These are phyloP conservation scores for Blastocystis hominis DNA, from an alignment of 352 stramenopile genomes.

Conservation along the genomic window DNA sequence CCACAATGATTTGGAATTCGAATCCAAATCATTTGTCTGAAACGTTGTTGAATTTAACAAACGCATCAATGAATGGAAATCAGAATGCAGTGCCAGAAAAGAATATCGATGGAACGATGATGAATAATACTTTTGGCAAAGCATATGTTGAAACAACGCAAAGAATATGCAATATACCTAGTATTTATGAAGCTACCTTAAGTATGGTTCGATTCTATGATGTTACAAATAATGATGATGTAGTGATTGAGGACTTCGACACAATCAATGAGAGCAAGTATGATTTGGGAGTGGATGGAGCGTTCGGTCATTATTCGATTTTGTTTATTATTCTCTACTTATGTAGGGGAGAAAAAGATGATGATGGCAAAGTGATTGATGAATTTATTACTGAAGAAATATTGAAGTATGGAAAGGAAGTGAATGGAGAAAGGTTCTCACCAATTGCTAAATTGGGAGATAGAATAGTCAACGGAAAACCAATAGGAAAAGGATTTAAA, in stretches of 20 bases:
- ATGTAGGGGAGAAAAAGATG: no score
- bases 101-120: not conserved
- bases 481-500: constrained; percentile 28
- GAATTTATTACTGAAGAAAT: not conserved
- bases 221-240: not conserved
- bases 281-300: no score
- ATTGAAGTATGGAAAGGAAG: not conserved
- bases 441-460: not conserved
- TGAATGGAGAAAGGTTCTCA: not conserved
- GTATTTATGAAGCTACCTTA: not conserved
- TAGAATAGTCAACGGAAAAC: not conserved
- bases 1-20: not conserved
- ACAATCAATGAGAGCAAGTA: no score
- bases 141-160: not conserved
- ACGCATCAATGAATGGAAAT: not conserved
- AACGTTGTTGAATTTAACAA: not conserved
- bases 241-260: no score
- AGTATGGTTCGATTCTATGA: not conserved
- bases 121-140: not conserved
- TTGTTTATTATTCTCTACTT: no score
- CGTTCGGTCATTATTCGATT: no score
- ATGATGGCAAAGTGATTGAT: not conserved
- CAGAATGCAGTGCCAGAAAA: not conserved
- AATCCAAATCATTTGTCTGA: constrained; percentile 3
- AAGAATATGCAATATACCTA: not conserved